Evolutionary conservation across 345 rosid genomes (phyloP).

Genomic region (Geranium rotundifolium): DNA sequence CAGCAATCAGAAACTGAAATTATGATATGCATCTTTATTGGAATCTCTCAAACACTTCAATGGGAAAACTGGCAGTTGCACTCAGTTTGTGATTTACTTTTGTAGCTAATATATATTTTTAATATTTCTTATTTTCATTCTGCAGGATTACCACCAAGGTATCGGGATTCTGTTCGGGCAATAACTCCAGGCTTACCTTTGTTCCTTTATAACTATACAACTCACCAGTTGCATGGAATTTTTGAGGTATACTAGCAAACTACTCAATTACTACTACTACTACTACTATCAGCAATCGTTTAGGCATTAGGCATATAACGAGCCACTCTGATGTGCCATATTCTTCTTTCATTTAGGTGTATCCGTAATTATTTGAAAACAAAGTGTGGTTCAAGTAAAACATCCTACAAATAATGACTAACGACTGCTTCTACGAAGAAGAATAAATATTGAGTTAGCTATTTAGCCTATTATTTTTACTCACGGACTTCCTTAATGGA

Average conservation of each 20-base stretch:
- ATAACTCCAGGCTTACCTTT: constrained; percentile 97
- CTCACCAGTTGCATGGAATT: constrained; percentile 95
- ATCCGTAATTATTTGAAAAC: not conserved
- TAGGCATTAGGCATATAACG: not conserved
- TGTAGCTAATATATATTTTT: not conserved
- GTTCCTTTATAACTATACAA: constrained; percentile 95
- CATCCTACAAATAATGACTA: not conserved
- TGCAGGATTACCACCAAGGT: constrained; percentile 83
- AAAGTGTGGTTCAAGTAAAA: not conserved
- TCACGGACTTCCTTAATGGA: too few relatives aligned
- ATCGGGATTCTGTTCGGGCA: constrained; percentile 91
- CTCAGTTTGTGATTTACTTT: not conserved
- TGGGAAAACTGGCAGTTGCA: not conserved
- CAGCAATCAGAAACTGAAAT: not conserved
- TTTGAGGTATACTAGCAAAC: constrained; percentile 50
- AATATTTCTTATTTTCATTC: not conserved
- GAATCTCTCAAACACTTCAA: not conserved
- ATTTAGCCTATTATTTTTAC: too few relatives aligned
- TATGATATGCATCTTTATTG: not conserved
- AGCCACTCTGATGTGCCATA: not conserved
- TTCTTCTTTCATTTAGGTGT: not conserved
- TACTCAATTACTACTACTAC: not conserved
- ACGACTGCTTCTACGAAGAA: not conserved
- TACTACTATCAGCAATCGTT: not conserved
- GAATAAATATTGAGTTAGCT: too few relatives aligned